Evolutionary conservation across 164 flowering plant genomes (phyloP).

Genomic region (Macadamia tetraphylla): DNA sequence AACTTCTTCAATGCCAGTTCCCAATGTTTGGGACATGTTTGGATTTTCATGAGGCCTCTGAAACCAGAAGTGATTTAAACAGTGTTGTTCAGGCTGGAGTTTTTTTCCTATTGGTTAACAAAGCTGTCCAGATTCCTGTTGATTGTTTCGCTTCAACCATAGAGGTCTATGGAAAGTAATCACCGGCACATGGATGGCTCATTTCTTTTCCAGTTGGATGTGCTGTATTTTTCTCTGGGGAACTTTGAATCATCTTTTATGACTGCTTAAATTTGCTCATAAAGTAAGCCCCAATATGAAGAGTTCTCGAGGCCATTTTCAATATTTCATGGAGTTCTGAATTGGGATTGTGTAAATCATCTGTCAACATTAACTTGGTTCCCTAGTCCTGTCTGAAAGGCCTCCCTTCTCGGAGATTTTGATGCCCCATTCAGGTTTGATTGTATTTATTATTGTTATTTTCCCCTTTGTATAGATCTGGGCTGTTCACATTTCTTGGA

Average conservation of each 20-base stretch:
- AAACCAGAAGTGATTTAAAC: not conserved
- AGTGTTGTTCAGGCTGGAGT: not conserved
- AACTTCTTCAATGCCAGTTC: constrained; percentile 3
- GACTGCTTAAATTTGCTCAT: not conserved
- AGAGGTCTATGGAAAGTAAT: not conserved
- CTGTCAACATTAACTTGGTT: not conserved
- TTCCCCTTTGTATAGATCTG: constrained; percentile 18
- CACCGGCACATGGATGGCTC: not conserved
- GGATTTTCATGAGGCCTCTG: constrained; percentile 8
- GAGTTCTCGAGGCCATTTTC: not conserved
- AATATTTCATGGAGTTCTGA: too few species aligned
- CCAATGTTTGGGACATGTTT: not conserved
- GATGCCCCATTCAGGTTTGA: not conserved
- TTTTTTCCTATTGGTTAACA: not conserved
- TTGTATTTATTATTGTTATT: constrained; percentile 6
- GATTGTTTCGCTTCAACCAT: not conserved
- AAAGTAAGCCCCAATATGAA: not conserved
- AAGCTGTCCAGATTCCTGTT: not conserved
- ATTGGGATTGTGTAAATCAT: not conserved
- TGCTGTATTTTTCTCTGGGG: not conserved
- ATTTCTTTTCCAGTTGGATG: not conserved
- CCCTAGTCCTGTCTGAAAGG: not conserved
- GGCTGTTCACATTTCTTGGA: constrained; percentile 7
- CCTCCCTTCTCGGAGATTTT: constrained; percentile 5
- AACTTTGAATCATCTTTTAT: not conserved